Base-by-base conservation (phyloP, 1,284 basidiomycete genomes). In the Puccinia triticina region DNA sequence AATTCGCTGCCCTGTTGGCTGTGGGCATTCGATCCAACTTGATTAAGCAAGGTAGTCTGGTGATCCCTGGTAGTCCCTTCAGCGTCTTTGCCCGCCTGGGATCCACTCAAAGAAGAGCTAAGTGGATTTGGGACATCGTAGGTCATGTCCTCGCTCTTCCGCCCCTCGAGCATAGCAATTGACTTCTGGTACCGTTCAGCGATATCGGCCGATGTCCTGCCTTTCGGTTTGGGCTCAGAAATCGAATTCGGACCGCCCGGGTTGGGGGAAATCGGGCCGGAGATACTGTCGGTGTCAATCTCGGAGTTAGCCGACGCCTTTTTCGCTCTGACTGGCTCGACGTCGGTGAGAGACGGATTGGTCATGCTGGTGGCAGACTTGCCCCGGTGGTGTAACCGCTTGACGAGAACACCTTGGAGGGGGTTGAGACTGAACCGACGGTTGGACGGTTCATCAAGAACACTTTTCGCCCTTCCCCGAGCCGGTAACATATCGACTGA, bases 161-260 rank as follows among this genome's bases (percentile, higher is more conserved):
- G 55, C 32, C 59, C 48, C 32, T 73, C 79, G 23, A 82, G 57
- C 59, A 82, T 74, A 14, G 57, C 72, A 16, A 82, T 74, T 59
- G 79, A 74, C 48, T 74, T 55, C 26, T 74, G 69, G 55, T 73
- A 82, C 32, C 79, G 53, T 53, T 82, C 53, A 21, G 71, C 79
- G 26, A 82, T 82, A 73, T 82, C 79, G 32, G 69, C 59, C 46
- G 79, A 82, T 53, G 79, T 82, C 32, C 79, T 53, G 23, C 55
- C 61, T 48, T 74, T 75, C 26, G 57, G 32, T 34, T 80, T 80
- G 18, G 50, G 34, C 37, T 75, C 72, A 53, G 26, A 12, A 46
- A 53, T 53, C 48, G 8, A 3, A 57, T 29, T 40, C 48, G 43
- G 71, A 34, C 26, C 46, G 48, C 5, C 23, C 34, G 29, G 2